Conservation (phyloP, 176 grass and related monocot genomes). For the Tillandsia fasciculata region DNA sequence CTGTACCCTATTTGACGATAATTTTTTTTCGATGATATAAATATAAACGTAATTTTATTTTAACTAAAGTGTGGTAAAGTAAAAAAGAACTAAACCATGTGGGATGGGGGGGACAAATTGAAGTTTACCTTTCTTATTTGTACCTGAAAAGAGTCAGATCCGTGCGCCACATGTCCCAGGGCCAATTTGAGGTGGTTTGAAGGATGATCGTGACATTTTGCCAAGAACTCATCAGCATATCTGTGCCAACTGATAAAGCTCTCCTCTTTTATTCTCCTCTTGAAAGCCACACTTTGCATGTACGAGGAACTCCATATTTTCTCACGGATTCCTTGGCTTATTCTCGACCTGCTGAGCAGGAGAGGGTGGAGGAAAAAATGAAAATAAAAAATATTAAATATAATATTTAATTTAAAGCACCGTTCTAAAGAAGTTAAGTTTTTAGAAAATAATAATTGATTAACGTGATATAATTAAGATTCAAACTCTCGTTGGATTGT, state of each 20-base stretch:
- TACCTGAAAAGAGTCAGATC: constrained; percentile 82
- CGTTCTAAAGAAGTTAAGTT: too few species aligned
- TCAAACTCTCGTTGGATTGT: constrained; percentile 20
- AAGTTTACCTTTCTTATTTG: constrained; percentile 14
- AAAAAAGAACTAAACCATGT: constrained; percentile 24
- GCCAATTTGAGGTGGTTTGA: constrained; percentile 36
- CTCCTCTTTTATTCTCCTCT: constrained; percentile 58
- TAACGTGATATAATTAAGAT: constrained; percentile 3
- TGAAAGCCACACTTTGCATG: constrained; percentile 51
- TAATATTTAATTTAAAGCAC: too few species aligned
- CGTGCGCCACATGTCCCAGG: constrained; percentile 47
- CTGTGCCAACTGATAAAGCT: constrained; percentile 49
- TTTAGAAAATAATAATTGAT: too few species aligned
- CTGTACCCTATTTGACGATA: too few species aligned
- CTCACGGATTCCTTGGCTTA: constrained; percentile 49
- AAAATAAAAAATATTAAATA: background rate
- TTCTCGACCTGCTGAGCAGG: constrained; percentile 30
- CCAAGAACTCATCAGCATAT: constrained; percentile 24
- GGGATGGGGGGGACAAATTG: constrained; percentile 6
- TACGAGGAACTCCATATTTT: constrained; percentile 33
- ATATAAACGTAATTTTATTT: too few species aligned
- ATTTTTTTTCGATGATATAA: too few species aligned
- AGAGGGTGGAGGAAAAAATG: too few species aligned
- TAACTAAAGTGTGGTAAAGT: constrained; percentile 1
- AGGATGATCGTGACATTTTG: constrained; percentile 19